Conservation (phyloP, 177 flowering plant genomes). For the Vitis hybrid region DNA sequence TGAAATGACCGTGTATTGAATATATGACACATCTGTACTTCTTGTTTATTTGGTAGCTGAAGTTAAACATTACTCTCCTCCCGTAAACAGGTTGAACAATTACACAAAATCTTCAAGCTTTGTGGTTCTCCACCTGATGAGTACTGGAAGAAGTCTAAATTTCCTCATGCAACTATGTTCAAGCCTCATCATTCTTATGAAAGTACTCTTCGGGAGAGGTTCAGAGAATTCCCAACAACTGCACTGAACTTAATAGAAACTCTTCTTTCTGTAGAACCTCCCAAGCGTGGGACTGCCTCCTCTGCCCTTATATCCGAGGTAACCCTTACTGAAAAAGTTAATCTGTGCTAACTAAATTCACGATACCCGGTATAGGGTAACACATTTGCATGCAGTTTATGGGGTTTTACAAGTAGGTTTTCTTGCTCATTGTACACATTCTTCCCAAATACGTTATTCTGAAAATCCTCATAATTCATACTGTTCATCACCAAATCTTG, state of each 20-base stretch:
- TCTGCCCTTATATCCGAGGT: slow-evolving; percentile 80
- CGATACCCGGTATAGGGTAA: too few relatives aligned
- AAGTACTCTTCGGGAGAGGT: slow-evolving; percentile 64
- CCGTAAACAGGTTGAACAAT: slow-evolving; percentile 73
- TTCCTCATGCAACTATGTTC: slow-evolving; percentile 80
- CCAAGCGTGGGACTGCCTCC: slow-evolving; percentile 78
- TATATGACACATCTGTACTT: background rate
- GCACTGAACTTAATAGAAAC: slow-evolving; percentile 62
- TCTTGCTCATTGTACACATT: too few relatives aligned
- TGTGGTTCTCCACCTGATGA: slow-evolving; percentile 93
- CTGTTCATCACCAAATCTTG: too few relatives aligned
- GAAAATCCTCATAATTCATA: too few relatives aligned
- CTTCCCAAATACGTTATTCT: too few relatives aligned
- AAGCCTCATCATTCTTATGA: slow-evolving; percentile 83
- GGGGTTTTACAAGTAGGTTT: too few relatives aligned
- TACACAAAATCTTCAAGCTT: slow-evolving; percentile 91
- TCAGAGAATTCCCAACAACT: slow-evolving; percentile 50
- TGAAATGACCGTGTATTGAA: background rate
- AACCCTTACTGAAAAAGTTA: background rate
- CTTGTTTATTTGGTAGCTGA: background rate
- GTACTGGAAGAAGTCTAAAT: slow-evolving; percentile 67
- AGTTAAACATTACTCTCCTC: background rate
- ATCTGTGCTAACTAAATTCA: background rate
- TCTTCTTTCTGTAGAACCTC: slow-evolving; percentile 76
- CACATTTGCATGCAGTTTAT: too few relatives aligned